Evolutionary conservation across 75 land plant species (phyloP), one percentile per base, ranked within the genome.

Genomic region (Ceratopteris richardii): DNA sequence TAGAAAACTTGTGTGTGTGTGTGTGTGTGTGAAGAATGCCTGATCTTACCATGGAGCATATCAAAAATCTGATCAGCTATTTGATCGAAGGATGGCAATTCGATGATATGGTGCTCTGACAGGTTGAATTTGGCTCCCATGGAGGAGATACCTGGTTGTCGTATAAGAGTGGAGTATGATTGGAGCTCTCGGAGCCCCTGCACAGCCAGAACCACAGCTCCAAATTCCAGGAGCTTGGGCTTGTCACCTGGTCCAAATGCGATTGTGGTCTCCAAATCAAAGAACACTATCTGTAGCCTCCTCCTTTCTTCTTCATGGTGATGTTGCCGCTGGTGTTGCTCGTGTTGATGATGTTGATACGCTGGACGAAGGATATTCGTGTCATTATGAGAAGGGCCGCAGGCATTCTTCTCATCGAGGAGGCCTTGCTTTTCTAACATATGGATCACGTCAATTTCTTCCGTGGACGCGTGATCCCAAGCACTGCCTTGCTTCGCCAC

Each of bases 241-340:
- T 77, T 67, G 60, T 80, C 77, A 0, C 92, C 92, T 0, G 39
- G 4, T 10, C 77, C 62, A 30, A 40, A 58, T 27, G 92, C 88
- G 7, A 87, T 70, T 11, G 87, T 80, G n/a, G 87, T 87, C 75
- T 87, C 92, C 50, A 83, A 68, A 54, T 87, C 92, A 69, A 82
- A 77, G 80, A 87, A 87, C 21, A 56, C 92, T 23, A 87, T 80
- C 56, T 75, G 29, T 18, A 46, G 14, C 22, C 14, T 46, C 17
- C 50, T n/a, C 18, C 50, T 21, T 18, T n/a, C 50, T 18, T 14
- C 50, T 18, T 46, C 50, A 10, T 10, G 42, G 9, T 40, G 42
- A 9, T 40, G 42, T 40, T 40, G 42, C 42, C 13, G 42, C 42
- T 14, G 42, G 42, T 40, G 42, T 14, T 40, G 42, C 13, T 40